Percentiles rank a stretch among this genome's conserved stretches.
Conservation (phyloP, 768 basidiomycete genomes). For the Rickenella mellea region DNA sequence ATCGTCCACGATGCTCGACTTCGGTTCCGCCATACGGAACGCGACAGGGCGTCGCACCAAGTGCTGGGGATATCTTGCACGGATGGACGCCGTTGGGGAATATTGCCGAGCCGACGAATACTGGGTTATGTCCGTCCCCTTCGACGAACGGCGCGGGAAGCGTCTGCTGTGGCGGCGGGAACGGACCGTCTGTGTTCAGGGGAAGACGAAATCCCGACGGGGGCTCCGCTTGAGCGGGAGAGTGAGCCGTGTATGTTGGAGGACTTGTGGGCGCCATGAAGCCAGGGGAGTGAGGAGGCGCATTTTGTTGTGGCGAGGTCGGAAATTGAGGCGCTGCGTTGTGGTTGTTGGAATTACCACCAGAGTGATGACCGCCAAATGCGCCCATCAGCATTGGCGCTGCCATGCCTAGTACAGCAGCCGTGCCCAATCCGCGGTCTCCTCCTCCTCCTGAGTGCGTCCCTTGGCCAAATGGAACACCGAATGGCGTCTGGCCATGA, state of each 20-base stretch:
- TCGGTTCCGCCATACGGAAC: conserved; percentile 62
- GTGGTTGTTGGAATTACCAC: no score
- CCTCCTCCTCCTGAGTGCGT: no score
- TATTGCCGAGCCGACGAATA: conserved; percentile 70
- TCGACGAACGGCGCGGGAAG: conserved; percentile 49
- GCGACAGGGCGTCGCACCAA: conserved; percentile 33
- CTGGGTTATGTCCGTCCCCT: conserved; percentile 41
- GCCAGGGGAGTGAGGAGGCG: no score
- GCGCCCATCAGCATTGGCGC: no score
- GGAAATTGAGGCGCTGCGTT: no score
- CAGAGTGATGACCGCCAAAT: no score
- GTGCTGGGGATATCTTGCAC: conserved; percentile 66
- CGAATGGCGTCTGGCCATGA: no score
- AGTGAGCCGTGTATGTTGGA: conserved; percentile 6
- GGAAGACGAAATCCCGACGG: conserved; percentile 63
- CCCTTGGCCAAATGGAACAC: no score
- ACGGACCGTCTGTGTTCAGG: conserved; percentile 31
- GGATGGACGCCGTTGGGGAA: conserved; percentile 62
- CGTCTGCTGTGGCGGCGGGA: conserved; percentile 32
- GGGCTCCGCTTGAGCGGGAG: conserved; percentile 23
- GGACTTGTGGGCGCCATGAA: no score
- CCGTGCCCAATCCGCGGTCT: no score
- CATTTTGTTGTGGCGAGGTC: no score
- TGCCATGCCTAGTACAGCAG: no score
- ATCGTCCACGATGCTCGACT: conserved; percentile 52